Conservation (phyloP, 352 stramenopile species). For the Pythium apleroticum region DNA sequence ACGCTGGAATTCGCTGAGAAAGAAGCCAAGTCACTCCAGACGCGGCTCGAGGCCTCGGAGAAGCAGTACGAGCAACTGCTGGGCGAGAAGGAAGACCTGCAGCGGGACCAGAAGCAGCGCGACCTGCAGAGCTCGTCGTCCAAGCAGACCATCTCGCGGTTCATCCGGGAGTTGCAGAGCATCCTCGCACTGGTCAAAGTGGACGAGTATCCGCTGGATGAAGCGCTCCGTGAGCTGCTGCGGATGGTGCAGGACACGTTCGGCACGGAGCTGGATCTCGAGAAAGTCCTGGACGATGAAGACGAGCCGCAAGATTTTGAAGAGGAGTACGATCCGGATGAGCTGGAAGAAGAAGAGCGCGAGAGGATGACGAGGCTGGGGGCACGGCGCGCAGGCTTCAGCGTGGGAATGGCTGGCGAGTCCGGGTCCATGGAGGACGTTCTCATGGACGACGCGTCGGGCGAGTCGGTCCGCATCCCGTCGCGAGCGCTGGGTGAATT, state of each 20-base stretch:
- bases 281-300: constrained; percentile 55
- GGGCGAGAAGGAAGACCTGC: constrained; percentile 56
- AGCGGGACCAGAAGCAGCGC: constrained; percentile 56
- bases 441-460: constrained; percentile 2
- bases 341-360: constrained; percentile 37
- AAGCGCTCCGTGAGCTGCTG: constrained; percentile 71
- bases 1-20: constrained; percentile 48
- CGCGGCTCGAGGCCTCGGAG: constrained; percentile 39
- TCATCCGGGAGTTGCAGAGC: constrained; percentile 61
- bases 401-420: constrained; percentile 11
- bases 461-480: not conserved
- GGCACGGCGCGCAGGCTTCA: constrained; percentile 19
- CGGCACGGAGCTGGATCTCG: constrained; percentile 45
- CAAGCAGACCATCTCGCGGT: constrained; percentile 46
- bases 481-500: constrained; percentile 4
- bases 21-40: constrained; percentile 43
- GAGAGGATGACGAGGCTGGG: constrained; percentile 23
- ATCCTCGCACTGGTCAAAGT: constrained; percentile 73
- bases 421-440: constrained; percentile 10
- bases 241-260: constrained; percentile 63
- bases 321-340: constrained; percentile 57
- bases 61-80: constrained; percentile 41
- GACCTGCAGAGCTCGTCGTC: constrained; percentile 57
- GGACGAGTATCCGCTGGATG: constrained; percentile 76
- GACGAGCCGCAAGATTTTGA: constrained; percentile 63